Evolutionary conservation across 495 filamentous ascomycete species (phyloP).

Genomic region (Hypoxylon perforatum): DNA sequence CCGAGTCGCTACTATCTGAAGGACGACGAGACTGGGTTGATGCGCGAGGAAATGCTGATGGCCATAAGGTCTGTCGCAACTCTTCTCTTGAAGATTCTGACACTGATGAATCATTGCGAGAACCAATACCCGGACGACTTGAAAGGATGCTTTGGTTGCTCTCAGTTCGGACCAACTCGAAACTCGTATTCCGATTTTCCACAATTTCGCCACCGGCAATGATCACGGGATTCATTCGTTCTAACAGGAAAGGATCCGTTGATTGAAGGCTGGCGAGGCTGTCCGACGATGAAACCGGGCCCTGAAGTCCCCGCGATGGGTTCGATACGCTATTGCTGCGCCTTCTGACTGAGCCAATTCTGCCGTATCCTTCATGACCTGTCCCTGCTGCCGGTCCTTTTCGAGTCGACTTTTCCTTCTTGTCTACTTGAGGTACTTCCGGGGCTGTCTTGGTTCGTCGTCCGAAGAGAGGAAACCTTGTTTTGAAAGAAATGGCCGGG

Average conservation of each 20-base stretch:
- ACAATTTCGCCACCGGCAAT: slow-evolving; percentile 79
- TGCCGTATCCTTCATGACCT: slow-evolving; percentile 95
- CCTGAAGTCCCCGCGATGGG: slow-evolving; percentile 58
- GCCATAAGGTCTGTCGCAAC: slow-evolving; percentile 59
- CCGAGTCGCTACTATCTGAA: slow-evolving; percentile 65
- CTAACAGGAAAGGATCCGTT: slow-evolving; percentile 67
- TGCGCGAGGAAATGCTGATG: slow-evolving; percentile 59
- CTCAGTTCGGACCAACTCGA: slow-evolving; percentile 67
- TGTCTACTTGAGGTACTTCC: slow-evolving; percentile 60
- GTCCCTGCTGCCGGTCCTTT: slow-evolving; percentile 94
- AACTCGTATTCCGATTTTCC: slow-evolving; percentile 66
- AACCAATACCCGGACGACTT: slow-evolving; percentile 63
- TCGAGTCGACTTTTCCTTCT: slow-evolving; percentile 65
- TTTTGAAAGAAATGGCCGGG: slow-evolving; percentile 56
- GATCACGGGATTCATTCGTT: slow-evolving; percentile 86
- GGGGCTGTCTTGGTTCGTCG: slow-evolving; percentile 75
- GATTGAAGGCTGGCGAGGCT: slow-evolving; percentile 55
- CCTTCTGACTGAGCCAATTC: slow-evolving; percentile 67
- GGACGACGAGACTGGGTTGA: slow-evolving; percentile 52
- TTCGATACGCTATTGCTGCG: slow-evolving; percentile 66
- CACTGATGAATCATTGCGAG: slow-evolving; percentile 53
- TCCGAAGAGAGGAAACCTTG: slow-evolving; percentile 80
- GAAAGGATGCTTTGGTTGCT: slow-evolving; percentile 69
- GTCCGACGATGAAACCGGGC: slow-evolving; percentile 61
- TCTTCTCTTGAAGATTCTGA: slow-evolving; percentile 55